A percentile compares a stretch with the other conserved stretches of the same genome.
Evolutionary conservation across 306 rosid genomes (phyloP).

Genomic region (Medicago ruthenica): DNA sequence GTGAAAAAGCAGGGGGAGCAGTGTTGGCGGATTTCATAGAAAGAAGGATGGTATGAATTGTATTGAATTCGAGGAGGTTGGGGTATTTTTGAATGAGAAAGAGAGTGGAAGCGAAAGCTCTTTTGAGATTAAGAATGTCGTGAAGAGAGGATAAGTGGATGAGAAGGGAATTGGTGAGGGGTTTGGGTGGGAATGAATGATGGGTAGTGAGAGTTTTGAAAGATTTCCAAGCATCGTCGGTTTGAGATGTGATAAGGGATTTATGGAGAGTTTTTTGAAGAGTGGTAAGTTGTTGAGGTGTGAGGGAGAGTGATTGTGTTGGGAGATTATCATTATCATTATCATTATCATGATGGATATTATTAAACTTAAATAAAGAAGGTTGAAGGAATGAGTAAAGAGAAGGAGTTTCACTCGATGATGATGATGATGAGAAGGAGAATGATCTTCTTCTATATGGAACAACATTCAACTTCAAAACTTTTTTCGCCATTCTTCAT

Average conservation of each 20-base stretch:
- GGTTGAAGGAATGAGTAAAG: constrained; percentile 94
- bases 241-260: constrained; percentile 60
- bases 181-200: constrained; percentile 72
- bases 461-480: constrained; percentile 36
- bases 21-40: constrained; percentile 73
- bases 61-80: constrained; percentile 49
- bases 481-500: constrained; percentile 54
- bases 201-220: constrained; percentile 76
- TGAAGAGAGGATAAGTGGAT: constrained; percentile 69
- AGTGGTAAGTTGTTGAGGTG: constrained; percentile 47
- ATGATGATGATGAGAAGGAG: too few species aligned
- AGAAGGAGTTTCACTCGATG: constrained; percentile 61
- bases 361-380: constrained; percentile 53
- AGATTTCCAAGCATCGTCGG: constrained; percentile 87
- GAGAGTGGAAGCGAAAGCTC: constrained; percentile 77
- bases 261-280: constrained; percentile 72
- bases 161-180: constrained; percentile 75
- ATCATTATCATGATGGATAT: constrained; percentile 12
- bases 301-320: constrained; percentile 56
- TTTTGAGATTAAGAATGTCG: constrained; percentile 74
- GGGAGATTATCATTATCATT: too few species aligned
- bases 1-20: constrained; percentile 83
- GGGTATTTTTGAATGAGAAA: constrained; percentile 71
- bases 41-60: constrained; percentile 57
- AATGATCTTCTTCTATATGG: constrained; percentile 28